Base-by-base conservation (phyloP, 176 grass and related monocot species). In the Guadua angustifolia region DNA sequence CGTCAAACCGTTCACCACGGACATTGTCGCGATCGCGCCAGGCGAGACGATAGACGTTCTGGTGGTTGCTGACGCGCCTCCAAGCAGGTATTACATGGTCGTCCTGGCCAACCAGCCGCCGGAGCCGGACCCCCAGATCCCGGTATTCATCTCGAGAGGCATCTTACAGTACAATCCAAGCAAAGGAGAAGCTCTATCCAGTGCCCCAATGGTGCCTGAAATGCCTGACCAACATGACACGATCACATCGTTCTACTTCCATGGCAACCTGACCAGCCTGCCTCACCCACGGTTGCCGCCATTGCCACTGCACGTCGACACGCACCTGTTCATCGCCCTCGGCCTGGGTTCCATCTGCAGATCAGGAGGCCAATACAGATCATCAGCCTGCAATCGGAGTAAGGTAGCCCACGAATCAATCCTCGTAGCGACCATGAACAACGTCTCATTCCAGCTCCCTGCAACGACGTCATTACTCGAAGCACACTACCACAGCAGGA, bases 21-120 rank as follows among this genome's bases (percentile, higher is more conserved):
- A 78, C 21, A 16, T 85, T 17, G 3, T 85, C 2, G 63, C 65
- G 1, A 36, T 84, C 0, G 81, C 58, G 57, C 81, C 81, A 0
- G 81, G 83, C 7, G 61, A 85, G 59, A 49, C 61, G 6, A 5
- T 84, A 1, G 81, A 84, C 0, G 81, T 8, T 3, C 71, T 84
- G 10, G 15, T 84, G 9, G 71, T 84, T 18, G 58, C 81, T 19
- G 44, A 84, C 12, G 81, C 81, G 0, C 5, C 81, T 0, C 81
- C 81, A 0, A 29, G 57, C 0, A 5, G 42, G 22, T 84, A 84
- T 55, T 74, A 83, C 69, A 74, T 83, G 70, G 69, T 62, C 5
- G 71, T 58, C 19, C 17, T 51, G 18, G 24, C 71, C 17, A 74
- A 66, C 58, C 56, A 64, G 40, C 22, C 82, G 1, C 69, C 62